Evolutionary conservation across 2,329 filamentous ascomycete species (phyloP).

Genomic region (Diplocarpon mali): DNA sequence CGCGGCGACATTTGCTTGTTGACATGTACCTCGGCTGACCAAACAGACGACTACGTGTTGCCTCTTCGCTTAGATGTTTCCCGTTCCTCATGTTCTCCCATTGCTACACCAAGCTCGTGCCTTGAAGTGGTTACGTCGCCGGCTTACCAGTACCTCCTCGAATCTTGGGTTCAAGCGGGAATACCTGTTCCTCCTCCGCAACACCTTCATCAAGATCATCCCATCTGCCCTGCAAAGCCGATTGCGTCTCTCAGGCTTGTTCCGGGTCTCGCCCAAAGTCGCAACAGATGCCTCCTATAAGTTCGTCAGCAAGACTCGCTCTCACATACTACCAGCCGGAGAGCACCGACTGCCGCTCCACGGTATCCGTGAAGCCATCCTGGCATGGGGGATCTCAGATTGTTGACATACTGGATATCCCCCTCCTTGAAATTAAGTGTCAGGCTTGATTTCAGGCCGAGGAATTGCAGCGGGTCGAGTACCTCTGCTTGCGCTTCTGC

Average conservation of each 20-base stretch:
- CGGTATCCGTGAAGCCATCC: constrained; percentile 32
- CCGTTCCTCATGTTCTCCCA: too few species aligned
- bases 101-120: too few species aligned
- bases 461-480: constrained; percentile 35
- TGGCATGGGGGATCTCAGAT: constrained; percentile 36
- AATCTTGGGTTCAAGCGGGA: constrained; percentile 44
- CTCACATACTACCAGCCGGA: background rate
- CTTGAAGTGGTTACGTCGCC: too few species aligned
- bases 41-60: too few species aligned
- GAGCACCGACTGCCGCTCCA: constrained; percentile 25
- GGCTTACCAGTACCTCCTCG: constrained; percentile 6
- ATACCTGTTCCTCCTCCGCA: constrained; percentile 39
- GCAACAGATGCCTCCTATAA: constrained; percentile 31
- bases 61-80: too few species aligned
- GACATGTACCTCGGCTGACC: too few species aligned
- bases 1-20: too few species aligned
- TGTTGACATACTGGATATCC: constrained; percentile 37
- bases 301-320: background rate
- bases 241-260: constrained; percentile 32
- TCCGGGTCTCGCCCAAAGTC: constrained; percentile 35
- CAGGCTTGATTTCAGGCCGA: constrained; percentile 30
- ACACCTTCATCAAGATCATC: constrained; percentile 40
- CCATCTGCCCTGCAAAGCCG: constrained; percentile 34
- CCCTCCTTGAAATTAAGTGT: constrained; percentile 30
- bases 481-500: constrained; percentile 35